Evolutionary conservation across 306 rosid species (phyloP), one percentile per base, ranked within the genome.

Genomic region (Calophaca sinica): DNA sequence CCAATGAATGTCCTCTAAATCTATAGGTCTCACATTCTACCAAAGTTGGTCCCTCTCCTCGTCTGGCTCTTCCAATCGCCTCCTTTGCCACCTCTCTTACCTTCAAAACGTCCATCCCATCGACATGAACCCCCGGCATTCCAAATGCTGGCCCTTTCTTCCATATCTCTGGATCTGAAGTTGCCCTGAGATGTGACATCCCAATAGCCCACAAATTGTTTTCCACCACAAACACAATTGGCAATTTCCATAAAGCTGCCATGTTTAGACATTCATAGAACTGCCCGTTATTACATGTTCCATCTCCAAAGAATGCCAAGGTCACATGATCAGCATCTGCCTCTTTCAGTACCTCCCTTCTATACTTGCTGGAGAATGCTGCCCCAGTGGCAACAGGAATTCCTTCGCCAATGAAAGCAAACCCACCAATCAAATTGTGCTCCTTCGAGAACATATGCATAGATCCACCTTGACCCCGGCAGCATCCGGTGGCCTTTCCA

Each of bases 151-250:
- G 98, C 36, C 99, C 99, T 71, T 96, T 96, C 84, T 96, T 96
- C 96, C 97, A 96, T 81, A 96, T 96, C 82, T 90, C 87, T 5
- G 99, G 99, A 85, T 92, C 99, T n/a, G 99, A 96, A 72, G 99
- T 92, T 35, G 99, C 91, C 69, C 99, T 90, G 73, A 96, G 38
- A 83, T 96, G 99, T 0, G 98, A 92, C 99, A 96, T 96, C 52
- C 99, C 99, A 82, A 96, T 96, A 44, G 99, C 99, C 99, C 99
- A 96, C 84, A 96, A 79, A 75, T 96, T 96, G 72, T 96, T 96
- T 85, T 96, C 99, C 83, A 96, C 99, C 67, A 96, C 98, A 81
- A 96, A 96, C 46, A 96, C 81, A 75, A 96, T 96, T 9, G 99
- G 99, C 77, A 96, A 80, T 82, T 96, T 96, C 98, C 98, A 96